A percentile compares a stretch with the other conserved stretches of the same genome.
Conservation (phyloP, 495 filamentous ascomycete species). For the Hypoxylon subgilvum region DNA sequence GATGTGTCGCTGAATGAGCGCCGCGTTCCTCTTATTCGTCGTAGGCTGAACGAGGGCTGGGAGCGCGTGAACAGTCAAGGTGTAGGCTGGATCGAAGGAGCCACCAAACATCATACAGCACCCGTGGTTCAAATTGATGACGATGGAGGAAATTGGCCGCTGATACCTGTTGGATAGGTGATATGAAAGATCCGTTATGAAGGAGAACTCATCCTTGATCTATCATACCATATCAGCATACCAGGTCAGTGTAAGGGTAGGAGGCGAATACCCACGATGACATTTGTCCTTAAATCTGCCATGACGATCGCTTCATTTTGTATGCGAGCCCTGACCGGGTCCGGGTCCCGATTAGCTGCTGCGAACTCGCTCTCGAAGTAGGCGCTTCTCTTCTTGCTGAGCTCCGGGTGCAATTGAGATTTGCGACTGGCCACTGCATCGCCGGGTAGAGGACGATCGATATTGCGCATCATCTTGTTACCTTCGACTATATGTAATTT, state of each 20-base stretch:
- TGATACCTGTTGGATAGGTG: constrained; percentile 75
- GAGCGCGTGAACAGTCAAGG: constrained; percentile 76
- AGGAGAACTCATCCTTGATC: constrained; percentile 70
- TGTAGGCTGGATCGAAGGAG: constrained; percentile 78
- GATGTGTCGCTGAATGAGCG: constrained; percentile 73
- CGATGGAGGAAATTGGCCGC: constrained; percentile 70
- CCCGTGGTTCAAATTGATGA: constrained; percentile 75
- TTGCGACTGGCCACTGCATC: constrained; percentile 42
- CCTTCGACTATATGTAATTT: constrained; percentile 50
- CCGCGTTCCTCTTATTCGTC: constrained; percentile 82
- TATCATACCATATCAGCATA: constrained; percentile 35
- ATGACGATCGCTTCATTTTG: constrained; percentile 72
- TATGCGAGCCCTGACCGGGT: constrained; percentile 62
- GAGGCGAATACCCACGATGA: constrained; percentile 26
- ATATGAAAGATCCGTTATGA: constrained; percentile 72
- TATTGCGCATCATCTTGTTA: constrained; percentile 45
- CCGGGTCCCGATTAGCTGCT: constrained; percentile 36
- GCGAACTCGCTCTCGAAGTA: constrained; percentile 58
- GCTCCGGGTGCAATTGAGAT: constrained; percentile 41
- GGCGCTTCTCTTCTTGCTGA: constrained; percentile 49
- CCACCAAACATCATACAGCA: constrained; percentile 76
- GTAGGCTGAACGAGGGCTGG: constrained; percentile 70
- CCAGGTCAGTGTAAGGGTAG: background rate
- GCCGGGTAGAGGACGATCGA: constrained; percentile 46
- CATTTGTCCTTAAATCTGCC: constrained; percentile 82